Base-by-base conservation (phyloP, 345 rosid genomes). In the Aquilaria malaccensis region DNA sequence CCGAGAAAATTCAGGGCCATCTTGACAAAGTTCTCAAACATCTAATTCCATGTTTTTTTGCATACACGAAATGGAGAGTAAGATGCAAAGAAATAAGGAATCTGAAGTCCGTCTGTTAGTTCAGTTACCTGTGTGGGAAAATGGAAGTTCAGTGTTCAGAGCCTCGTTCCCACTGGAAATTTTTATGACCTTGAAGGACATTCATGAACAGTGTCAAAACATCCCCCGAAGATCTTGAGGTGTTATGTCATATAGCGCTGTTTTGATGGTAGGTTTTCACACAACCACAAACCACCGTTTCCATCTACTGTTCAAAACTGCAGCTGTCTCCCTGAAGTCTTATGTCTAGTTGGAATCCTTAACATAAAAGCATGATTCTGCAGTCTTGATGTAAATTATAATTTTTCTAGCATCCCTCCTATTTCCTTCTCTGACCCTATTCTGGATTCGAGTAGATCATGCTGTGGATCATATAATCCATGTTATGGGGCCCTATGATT, bases 251-350 rank as follows among this genome's bases (percentile, higher is more conserved):
- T 59, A 46, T 41, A 52, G 15, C 11, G 6, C 11, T 59, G 14
- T 50, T 56, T 4, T 7, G 31, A 45, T 50, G 54, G 63, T 68
- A 59, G 71, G 59, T 49, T 67, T 65, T 66, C 55, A 72, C 53
- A 69, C 22, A 67, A 62, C 62, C 47, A 67, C 55, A 69, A 76
- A 65, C 76, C 56, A 67, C 76, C 75, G 51, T 69, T 10, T 59
- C 22, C 67, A 73, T 70, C 85, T 66, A 70, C 80, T 77, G 73
- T 76, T 82, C 83, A 76, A 77, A 59, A 77, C 56, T 83, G 22
- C 77, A 79, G 64, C 83, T 54, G 76, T 79, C 86, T 79, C 68
- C 46, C 60, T 9, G 37, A 56, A 72, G 43, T 68, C 65, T 74
- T 70, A 56, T 55, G 22, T 31, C 45, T 3, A 45, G 4, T 59